These are phyloP conservation scores for Boletus speciosus DNA, from an alignment of 768 basidiomycete genomes.

Conservation along the genomic window DNA sequence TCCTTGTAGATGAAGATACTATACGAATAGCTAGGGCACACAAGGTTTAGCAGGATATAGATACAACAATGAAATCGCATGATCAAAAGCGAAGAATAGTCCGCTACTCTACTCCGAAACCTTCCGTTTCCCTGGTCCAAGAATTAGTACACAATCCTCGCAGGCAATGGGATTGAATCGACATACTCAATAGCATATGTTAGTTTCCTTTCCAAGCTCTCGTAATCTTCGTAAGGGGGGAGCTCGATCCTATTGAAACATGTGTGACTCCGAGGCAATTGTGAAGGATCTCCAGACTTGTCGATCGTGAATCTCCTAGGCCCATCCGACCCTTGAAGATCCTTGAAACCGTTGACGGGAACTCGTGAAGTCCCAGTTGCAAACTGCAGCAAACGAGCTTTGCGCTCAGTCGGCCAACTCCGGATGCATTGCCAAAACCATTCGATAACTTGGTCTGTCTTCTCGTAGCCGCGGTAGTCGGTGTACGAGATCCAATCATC, in stretches of 20 bases:
- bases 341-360: conserved; percentile 93
- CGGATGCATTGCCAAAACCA: conserved; percentile 97
- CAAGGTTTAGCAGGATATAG: conserved; percentile 11
- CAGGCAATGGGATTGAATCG: neutral
- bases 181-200: conserved; percentile 80
- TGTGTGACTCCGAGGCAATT: conserved; percentile 87
- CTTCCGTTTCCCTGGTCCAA: conserved; percentile 65
- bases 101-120: conserved; percentile 60
- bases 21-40: neutral
- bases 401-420: conserved; percentile 86
- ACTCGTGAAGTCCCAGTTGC: conserved; percentile 83
- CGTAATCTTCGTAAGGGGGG: conserved; percentile 86
- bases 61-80: conserved; percentile 11
- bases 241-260: conserved; percentile 91
- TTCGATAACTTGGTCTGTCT: conserved; percentile 83
- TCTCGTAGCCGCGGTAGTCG: conserved; percentile 85
- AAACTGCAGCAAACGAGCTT: conserved; percentile 84
- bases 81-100: conserved; percentile 5
- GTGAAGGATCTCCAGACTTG: conserved; percentile 86
- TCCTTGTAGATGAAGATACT: conserved; percentile 1
- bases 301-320: conserved; percentile 93
- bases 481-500: conserved; percentile 95
- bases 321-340: conserved; percentile 90
- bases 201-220: conserved; percentile 82
- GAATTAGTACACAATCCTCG: conserved; percentile 4